Evolutionary conservation across 108 stramenopile species (phyloP), one percentile per base, ranked within the genome.

Genomic region (Pseudonitzschia pungens): DNA sequence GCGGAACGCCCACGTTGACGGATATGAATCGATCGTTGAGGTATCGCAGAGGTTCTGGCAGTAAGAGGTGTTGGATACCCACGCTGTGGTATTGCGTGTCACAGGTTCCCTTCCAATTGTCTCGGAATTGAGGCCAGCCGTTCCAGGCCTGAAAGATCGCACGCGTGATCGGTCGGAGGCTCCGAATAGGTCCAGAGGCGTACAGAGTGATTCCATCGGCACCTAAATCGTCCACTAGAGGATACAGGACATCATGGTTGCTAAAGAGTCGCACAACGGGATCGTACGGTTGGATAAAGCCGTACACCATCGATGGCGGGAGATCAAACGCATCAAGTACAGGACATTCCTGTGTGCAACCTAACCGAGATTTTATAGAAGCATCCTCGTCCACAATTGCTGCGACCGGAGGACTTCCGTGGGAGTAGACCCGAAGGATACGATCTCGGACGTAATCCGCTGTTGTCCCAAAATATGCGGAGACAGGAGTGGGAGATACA

Each of bases 231-330:
- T 86, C 94, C 44, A 93, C 84, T 41, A 96, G 74, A n/a, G 94
- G 94, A 76, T 93, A 96, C 42, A 90, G 53, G 7, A 91, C 84
- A 77, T 96, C 94, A 58, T 81, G 76, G 21, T 55, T 29, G 18
- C 82, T 79, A 64, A 88, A 91, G 27, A 93, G 70, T 1, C 92
- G 77, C 33, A 82, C 78, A 18, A 96, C 84, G 15, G 94, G 94
- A 80, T 96, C 94, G 80, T 89, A 95, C 3, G 94, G 94, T 70
- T 95, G 91, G 44, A 82, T 70, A 65, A 88, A 92, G 21, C 80
- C 81, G 68, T 81, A 85, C 6, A 95, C 89, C 33, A 92, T 70
- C 31, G 80, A 69, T 0, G 72, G 40, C 14, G 84, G 87, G 27
- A 95, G 65, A 52, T 68, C 85, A 65, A 95, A 87, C 6, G 79